These are phyloP conservation scores for Aspergillus sp. DNA, from an alignment of 2,329 filamentous ascomycete species.

Conservation along the genomic window DNA sequence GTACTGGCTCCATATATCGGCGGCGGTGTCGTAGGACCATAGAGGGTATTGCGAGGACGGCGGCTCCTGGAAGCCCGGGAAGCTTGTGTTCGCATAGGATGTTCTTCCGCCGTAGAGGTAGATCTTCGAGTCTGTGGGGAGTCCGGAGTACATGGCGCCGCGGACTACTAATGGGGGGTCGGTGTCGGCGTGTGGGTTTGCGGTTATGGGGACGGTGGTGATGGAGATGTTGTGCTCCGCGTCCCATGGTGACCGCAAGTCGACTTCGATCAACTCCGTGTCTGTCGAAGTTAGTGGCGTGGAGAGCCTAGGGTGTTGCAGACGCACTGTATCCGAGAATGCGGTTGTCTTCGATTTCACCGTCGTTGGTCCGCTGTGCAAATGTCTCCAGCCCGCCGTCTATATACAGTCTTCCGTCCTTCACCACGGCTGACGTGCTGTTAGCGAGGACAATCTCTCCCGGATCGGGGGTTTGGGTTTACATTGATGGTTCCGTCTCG, in stretches of 20 bases:
- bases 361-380: conserved; percentile 12
- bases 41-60: conserved; percentile 24
- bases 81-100: conserved; percentile 25
- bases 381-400: conserved; percentile 28
- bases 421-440: conserved; percentile 21
- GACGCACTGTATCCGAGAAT: conserved; percentile 29
- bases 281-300: conserved; percentile 14
- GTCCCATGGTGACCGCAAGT: conserved; percentile 29
- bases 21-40: conserved; percentile 28
- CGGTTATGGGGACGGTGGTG: conserved; percentile 17
- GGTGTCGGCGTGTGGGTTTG: conserved; percentile 19
- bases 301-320: not conserved
- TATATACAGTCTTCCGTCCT: conserved; percentile 28
- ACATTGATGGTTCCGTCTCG: conserved; percentile 29
- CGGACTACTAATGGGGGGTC: conserved; percentile 23
- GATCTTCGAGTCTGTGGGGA: conserved; percentile 19
- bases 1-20: conserved; percentile 24
- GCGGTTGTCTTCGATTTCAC: conserved; percentile 13
- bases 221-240: conserved; percentile 28
- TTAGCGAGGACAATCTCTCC: not conserved
- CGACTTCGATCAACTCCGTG: conserved; percentile 24
- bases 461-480: not conserved
- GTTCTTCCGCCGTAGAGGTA: conserved; percentile 34
- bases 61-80: conserved; percentile 25
- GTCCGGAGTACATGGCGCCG: conserved; percentile 27